phyloP scores from a whole-genome alignment of 2,329 filamentous ascomycete species.

The Neonectria sp. region DNA sequence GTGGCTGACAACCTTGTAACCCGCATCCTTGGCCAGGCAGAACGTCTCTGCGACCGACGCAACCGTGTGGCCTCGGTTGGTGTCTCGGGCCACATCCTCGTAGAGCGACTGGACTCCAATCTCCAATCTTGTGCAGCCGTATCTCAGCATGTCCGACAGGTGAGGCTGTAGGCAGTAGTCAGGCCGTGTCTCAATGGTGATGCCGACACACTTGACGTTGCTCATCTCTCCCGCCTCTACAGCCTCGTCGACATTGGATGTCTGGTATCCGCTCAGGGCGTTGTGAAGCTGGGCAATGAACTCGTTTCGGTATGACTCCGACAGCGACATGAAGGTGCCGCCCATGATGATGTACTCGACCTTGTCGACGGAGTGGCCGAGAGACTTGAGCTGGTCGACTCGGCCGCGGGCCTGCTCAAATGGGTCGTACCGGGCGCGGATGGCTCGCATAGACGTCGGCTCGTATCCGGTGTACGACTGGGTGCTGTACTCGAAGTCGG shows the following conservation, averaged over 20 bases:
- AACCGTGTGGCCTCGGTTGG: slow-evolving; percentile 96
- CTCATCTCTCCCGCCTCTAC: slow-evolving; percentile 96
- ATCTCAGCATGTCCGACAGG: slow-evolving; percentile 95
- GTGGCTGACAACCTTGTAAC: slow-evolving; percentile 98
- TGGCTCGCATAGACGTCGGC: slow-evolving; percentile 98
- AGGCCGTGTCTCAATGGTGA: slow-evolving; percentile 97
- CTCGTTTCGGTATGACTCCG: slow-evolving; percentile 89
- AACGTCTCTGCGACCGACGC: slow-evolving; percentile 97
- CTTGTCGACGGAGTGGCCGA: slow-evolving; percentile 98
- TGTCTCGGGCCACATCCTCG: slow-evolving; percentile 98
- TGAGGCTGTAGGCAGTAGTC: slow-evolving; percentile 99
- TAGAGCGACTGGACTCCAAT: slow-evolving; percentile 97
- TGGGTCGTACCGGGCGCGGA: slow-evolving; percentile 95
- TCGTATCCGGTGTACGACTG: slow-evolving; percentile 99
- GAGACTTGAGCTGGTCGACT: slow-evolving; percentile 95
- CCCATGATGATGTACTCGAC: slow-evolving; percentile 99
- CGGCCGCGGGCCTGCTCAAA: slow-evolving; percentile 97
- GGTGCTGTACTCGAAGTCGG: slow-evolving; percentile 98
- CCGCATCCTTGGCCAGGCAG: slow-evolving; percentile 96
- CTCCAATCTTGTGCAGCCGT: slow-evolving; percentile 95
- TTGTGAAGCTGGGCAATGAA: slow-evolving; percentile 98
- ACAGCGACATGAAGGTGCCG: slow-evolving; percentile 97
- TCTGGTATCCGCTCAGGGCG: slow-evolving; percentile 95
- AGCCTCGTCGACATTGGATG: slow-evolving; percentile 93
- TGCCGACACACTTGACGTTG: slow-evolving; percentile 97